These are phyloP conservation scores for Kwoniella heveanensis DNA, from an alignment of 768 basidiomycete genomes.

Conservation along the genomic window DNA sequence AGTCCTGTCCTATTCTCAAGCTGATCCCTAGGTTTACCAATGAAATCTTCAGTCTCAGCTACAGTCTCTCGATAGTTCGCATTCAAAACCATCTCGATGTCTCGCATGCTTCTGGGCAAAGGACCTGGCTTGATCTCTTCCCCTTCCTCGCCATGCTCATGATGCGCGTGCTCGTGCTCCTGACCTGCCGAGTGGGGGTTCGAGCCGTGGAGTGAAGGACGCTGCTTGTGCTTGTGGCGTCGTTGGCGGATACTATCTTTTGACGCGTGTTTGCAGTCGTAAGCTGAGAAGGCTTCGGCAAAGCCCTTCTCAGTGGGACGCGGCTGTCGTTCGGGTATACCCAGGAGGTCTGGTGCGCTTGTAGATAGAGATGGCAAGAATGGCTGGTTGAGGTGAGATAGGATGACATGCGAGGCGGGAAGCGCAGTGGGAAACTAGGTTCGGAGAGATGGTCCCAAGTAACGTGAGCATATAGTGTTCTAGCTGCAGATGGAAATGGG, in stretches of 20 bases:
- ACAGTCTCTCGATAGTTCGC: constrained; percentile 43
- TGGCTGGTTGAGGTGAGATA: constrained; percentile 67
- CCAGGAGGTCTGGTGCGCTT: constrained; percentile 63
- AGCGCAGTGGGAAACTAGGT: constrained; percentile 64
- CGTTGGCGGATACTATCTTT: neutral
- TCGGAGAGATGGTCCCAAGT: no score
- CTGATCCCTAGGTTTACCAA: constrained; percentile 39
- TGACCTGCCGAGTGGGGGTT: neutral
- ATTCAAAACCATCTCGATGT: constrained; percentile 41
- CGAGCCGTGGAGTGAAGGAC: neutral
- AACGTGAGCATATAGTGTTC: no score
- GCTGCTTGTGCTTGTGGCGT: constrained; percentile 7
- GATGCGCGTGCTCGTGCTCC: neutral
- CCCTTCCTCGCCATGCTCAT: constrained; percentile 9
- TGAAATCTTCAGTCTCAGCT: constrained; percentile 29
- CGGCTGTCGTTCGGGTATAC: constrained; percentile 27
- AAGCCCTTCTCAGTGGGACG: constrained; percentile 31
- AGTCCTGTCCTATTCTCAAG: constrained; percentile 46
- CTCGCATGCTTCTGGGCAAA: constrained; percentile 32
- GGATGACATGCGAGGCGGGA: constrained; percentile 62
- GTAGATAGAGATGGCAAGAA: constrained; percentile 69
- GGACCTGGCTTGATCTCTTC: constrained; percentile 11
- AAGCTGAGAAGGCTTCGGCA: constrained; percentile 23
- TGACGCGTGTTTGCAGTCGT: constrained; percentile 17
- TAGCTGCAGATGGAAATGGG: no score